A percentile compares a stretch with the other conserved stretches of the same genome.
Conservation (phyloP, 306 rosid species). For the Quercus berberidifolia region DNA sequence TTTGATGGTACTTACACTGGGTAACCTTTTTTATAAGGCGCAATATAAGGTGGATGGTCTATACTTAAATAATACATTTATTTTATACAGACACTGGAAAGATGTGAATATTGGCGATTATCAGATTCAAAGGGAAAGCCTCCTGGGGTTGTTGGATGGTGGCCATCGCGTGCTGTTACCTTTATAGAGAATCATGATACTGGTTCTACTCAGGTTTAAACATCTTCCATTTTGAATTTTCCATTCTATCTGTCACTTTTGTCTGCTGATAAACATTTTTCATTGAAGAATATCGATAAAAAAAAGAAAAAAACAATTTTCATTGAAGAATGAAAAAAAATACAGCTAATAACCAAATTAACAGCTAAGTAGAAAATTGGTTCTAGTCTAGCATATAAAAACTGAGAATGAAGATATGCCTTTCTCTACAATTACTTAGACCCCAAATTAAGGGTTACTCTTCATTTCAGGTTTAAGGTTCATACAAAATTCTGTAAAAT, state of each 20-base stretch:
- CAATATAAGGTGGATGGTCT: not conserved
- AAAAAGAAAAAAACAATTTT: not conserved
- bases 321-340: not conserved
- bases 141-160: conserved; percentile 98
- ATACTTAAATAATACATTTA: not conserved
- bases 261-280: not conserved
- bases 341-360: not conserved
- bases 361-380: not conserved
- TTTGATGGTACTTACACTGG: not conserved
- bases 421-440: not conserved
- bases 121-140: conserved; percentile 90
- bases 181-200: conserved; percentile 98
- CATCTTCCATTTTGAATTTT: not conserved
- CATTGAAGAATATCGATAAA: not conserved
- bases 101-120: conserved; percentile 95
- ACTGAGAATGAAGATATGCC: not conserved
- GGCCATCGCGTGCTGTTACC: conserved; percentile 99
- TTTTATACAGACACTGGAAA: conserved; percentile 60
- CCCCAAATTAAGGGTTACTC: not conserved
- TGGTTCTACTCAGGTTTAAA: conserved; percentile 93
- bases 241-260: not conserved
- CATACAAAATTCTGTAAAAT: not conserved
- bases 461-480: not conserved
- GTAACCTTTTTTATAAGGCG: not conserved
- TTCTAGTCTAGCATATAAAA: not conserved